A percentile compares a stretch with the other conserved stretches of the same genome.
Conservation (phyloP, 2,329 filamentous ascomycete genomes). For the Colletotrichum abscissum region DNA sequence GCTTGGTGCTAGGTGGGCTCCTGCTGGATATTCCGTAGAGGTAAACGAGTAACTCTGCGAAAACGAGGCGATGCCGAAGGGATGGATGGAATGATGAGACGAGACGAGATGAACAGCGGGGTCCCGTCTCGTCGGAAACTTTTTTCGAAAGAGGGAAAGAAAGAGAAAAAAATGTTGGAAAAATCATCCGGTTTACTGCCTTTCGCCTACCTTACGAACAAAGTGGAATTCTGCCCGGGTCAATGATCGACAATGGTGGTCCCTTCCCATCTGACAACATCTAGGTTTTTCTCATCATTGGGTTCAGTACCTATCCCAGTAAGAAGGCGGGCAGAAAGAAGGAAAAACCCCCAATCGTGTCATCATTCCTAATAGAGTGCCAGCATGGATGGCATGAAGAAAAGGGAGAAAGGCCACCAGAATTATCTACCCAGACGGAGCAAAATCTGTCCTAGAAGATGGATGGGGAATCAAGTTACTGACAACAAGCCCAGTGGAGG, state of each 20-base stretch:
- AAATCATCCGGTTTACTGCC: too few relatives aligned
- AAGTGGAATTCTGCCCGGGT: too few relatives aligned
- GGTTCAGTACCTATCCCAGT: neutral
- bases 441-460: neutral
- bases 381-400: neutral
- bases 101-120: neutral
- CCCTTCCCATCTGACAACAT: too few relatives aligned
- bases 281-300: neutral
- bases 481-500: neutral
- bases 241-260: too few relatives aligned
- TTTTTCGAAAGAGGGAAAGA: neutral
- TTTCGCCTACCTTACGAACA: too few relatives aligned
- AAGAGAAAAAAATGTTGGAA: too few relatives aligned
- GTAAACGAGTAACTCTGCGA: neutral
- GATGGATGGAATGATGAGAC: neutral
- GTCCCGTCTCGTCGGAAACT: neutral
- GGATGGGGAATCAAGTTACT: neutral
- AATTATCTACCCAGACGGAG: neutral
- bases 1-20: too few relatives aligned
- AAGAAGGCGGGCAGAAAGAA: neutral
- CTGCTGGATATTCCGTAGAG: too few relatives aligned
- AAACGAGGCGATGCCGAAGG: neutral
- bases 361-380: conserved; percentile 17
- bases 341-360: conserved; percentile 10
- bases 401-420: neutral